phyloP scores from a whole-genome alignment of 2,329 filamentous ascomycete genomes.

The Trichoderma aggressivum region DNA sequence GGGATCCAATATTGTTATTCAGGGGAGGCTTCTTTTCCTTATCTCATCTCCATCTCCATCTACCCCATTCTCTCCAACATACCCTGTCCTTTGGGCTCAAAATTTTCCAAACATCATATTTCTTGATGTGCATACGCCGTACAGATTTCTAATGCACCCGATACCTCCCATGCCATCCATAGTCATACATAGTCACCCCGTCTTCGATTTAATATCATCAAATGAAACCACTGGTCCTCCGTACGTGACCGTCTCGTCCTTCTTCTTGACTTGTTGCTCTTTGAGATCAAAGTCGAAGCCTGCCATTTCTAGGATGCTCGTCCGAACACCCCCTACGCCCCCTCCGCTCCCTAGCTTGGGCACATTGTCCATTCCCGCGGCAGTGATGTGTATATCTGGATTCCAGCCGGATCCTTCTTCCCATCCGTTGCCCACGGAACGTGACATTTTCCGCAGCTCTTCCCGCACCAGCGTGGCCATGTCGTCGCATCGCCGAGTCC shows the following conservation, averaged over 20 bases:
- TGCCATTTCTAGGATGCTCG: conserved; percentile 41
- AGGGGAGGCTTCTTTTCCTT: neutral
- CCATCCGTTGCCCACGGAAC: conserved; percentile 28
- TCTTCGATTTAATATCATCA: conserved; percentile 38
- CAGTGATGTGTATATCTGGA: conserved; percentile 35
- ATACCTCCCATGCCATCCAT: neutral
- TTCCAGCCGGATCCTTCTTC: conserved; percentile 29
- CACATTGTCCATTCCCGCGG: conserved; percentile 36
- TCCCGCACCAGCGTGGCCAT: conserved; percentile 29
- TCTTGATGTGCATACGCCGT: neutral
- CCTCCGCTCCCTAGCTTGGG: conserved; percentile 33
- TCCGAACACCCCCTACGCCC: conserved; percentile 40
- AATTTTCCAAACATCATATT: neutral
- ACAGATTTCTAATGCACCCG: conserved; percentile 5
- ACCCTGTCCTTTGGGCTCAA: neutral
- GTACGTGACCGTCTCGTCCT: conserved; percentile 36
- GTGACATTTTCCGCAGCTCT: conserved; percentile 28
- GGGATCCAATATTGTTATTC: neutral
- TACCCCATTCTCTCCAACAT: neutral
- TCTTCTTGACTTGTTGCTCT: conserved; percentile 33
- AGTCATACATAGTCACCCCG: conserved; percentile 9
- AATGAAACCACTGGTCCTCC: conserved; percentile 38
- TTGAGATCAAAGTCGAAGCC: conserved; percentile 34
- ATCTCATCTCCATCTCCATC: neutral
- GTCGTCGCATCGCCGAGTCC: conserved; percentile 28